Conservation (phyloP, 495 filamentous ascomycete genomes). For the Hypoxylon fuscum region DNA sequence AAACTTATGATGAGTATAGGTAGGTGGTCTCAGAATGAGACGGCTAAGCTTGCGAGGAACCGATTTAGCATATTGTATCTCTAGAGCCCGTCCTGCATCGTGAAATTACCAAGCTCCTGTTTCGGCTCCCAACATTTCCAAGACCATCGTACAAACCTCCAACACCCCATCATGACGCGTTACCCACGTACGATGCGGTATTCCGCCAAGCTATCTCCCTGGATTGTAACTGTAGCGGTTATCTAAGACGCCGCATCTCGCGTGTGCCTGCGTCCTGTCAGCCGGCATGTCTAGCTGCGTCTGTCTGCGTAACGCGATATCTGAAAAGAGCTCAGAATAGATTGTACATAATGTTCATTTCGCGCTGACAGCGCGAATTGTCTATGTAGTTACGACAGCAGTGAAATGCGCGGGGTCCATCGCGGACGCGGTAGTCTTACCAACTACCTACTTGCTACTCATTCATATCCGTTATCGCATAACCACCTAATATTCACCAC, state of each 20-base stretch:
- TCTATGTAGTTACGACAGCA: neutral
- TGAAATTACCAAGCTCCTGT: conserved; percentile 19
- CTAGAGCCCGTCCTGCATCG: conserved; percentile 10
- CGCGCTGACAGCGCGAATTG: neutral
- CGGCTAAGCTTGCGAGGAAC: neutral
- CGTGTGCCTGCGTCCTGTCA: conserved; percentile 21
- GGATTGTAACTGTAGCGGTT: conserved; percentile 15
- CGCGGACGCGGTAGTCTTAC: no score
- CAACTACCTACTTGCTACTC: no score
- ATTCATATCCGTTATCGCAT: neutral
- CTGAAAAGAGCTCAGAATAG: no score
- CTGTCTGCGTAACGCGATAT: conserved; percentile 9
- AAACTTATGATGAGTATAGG: neutral
- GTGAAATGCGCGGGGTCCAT: neutral
- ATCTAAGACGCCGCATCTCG: conserved; percentile 19
- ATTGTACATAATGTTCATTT: neutral
- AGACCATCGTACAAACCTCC: conserved; percentile 5
- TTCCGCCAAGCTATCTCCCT: conserved; percentile 20
- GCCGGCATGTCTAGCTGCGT: conserved; percentile 7
- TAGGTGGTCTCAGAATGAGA: conserved; percentile 1
- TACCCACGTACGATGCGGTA: conserved; percentile 11
- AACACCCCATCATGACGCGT: conserved; percentile 16
- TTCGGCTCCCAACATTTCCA: conserved; percentile 12
- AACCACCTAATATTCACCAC: neutral
- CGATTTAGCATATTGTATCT: neutral